Conservation (phyloP, 805 yeast genomes). For the Priceomyces fermenticarens region DNA sequence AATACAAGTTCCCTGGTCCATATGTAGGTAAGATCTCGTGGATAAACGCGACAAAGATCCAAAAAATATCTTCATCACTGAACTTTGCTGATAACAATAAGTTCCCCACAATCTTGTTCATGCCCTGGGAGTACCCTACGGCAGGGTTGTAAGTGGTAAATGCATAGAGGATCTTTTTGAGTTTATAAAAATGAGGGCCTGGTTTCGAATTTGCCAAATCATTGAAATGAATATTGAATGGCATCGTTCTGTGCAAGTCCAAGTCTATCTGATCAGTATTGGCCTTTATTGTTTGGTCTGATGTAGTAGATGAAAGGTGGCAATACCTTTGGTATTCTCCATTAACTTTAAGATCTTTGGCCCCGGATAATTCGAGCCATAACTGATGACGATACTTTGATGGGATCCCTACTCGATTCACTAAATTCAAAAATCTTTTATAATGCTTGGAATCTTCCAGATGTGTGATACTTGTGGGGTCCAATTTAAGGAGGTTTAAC, state of each 20-base stretch:
- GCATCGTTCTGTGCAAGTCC: constrained; percentile 55
- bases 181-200: constrained; percentile 51
- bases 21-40: constrained; percentile 50
- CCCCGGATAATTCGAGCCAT: constrained; percentile 57
- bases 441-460: constrained; percentile 3
- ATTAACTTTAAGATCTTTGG: constrained; percentile 40
- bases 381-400: constrained; percentile 43
- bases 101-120: constrained; percentile 58
- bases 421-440: constrained; percentile 29
- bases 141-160: constrained; percentile 45
- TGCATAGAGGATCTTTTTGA: constrained; percentile 48
- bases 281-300: constrained; percentile 17
- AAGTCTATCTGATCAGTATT: constrained; percentile 49
- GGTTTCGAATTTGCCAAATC: constrained; percentile 36
- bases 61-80: constrained; percentile 47
- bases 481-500: constrained; percentile 22
- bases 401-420: constrained; percentile 46
- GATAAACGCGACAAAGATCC: constrained; percentile 48
- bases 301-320: constrained; percentile 9
- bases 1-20: constrained; percentile 20
- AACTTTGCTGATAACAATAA: constrained; percentile 27
- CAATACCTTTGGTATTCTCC: constrained; percentile 43
- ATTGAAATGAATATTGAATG: constrained; percentile 49
- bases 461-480: constrained; percentile 4
- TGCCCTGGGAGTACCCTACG: constrained; percentile 59